Conservation (phyloP, 2,329 filamentous ascomycete genomes). For the Paradendryphiella salina region DNA sequence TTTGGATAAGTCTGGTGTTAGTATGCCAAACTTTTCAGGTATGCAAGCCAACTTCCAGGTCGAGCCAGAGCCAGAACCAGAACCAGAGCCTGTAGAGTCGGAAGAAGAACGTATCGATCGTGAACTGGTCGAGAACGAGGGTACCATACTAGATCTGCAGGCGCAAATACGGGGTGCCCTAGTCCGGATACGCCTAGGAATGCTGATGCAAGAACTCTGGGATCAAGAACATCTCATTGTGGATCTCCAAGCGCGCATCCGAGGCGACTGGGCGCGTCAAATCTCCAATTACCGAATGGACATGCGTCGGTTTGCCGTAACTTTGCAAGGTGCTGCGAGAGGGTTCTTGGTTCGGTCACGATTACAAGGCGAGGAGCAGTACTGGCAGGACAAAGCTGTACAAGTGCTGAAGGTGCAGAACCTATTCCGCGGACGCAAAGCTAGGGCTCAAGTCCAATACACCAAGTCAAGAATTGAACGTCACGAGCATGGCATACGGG, state of each 20-base stretch:
- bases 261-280: slow-evolving; percentile 85
- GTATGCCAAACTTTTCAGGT: slow-evolving; percentile 96
- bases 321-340: slow-evolving; percentile 76
- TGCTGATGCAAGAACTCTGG: slow-evolving; percentile 88
- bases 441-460: slow-evolving; percentile 50
- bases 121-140: slow-evolving; percentile 77
- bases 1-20: slow-evolving; percentile 90
- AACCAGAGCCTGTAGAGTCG: slow-evolving; percentile 75
- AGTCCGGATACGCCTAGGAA: slow-evolving; percentile 73
- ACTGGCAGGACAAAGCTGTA: slow-evolving; percentile 70
- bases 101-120: slow-evolving; percentile 87
- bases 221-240: slow-evolving; percentile 76
- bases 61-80: slow-evolving; percentile 79
- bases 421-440: slow-evolving; percentile 69
- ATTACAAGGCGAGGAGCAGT: slow-evolving; percentile 64
- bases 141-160: slow-evolving; percentile 76
- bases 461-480: slow-evolving; percentile 54
- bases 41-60: slow-evolving; percentile 96
- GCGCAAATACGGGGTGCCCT: slow-evolving; percentile 82
- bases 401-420: slow-evolving; percentile 81
- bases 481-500: slow-evolving; percentile 51
- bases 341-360: slow-evolving; percentile 73
- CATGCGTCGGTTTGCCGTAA: slow-evolving; percentile 79
- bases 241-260: slow-evolving; percentile 82
- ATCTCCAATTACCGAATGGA: slow-evolving; percentile 78